phyloP scores from a whole-genome alignment of 371 early-diverging fungal species.

The Polyrhizophydium stewartii region DNA sequence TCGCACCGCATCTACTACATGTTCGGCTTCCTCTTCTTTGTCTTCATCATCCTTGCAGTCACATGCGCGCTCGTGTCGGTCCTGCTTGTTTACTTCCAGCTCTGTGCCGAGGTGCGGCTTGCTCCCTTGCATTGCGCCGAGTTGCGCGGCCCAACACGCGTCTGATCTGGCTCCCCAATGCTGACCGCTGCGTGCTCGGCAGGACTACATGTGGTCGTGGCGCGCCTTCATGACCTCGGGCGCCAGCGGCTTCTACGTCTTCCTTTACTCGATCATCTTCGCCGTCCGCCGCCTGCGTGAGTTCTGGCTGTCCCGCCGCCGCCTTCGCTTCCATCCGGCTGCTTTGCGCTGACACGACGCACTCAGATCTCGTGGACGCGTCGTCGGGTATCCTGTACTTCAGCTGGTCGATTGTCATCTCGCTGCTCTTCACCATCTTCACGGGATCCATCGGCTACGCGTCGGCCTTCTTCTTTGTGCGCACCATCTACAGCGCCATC shows the following conservation, averaged over 20 bases:
- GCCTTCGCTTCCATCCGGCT: neutral
- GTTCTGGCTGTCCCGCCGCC: slow-evolving; percentile 67
- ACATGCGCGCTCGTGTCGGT: slow-evolving; percentile 86
- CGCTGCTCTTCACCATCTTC: slow-evolving; percentile 64
- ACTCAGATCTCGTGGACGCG: slow-evolving; percentile 29
- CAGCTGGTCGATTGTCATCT: slow-evolving; percentile 38
- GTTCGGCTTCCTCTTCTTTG: slow-evolving; percentile 82
- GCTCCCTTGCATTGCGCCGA: neutral
- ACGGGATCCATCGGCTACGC: slow-evolving; percentile 44
- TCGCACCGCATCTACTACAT: slow-evolving; percentile 80
- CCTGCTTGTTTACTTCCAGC: slow-evolving; percentile 83
- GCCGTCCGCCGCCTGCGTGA: slow-evolving; percentile 48
- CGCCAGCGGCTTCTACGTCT: slow-evolving; percentile 82
- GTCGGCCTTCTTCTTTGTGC: neutral
- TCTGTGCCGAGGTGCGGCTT: slow-evolving; percentile 65
- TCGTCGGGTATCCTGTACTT: slow-evolving; percentile 9
- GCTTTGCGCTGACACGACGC: no score
- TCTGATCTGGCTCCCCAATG: no score
- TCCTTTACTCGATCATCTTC: slow-evolving; percentile 69
- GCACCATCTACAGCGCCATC: neutral
- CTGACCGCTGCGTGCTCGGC: no score
- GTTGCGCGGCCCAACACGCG: no score
- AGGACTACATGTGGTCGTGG: slow-evolving; percentile 70
- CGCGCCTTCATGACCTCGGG: slow-evolving; percentile 86
- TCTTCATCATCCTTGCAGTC: slow-evolving; percentile 70